These are phyloP conservation scores for Pseudocercospora fijiensis DNA, from an alignment of 2,329 filamentous ascomycete genomes.

Conservation along the genomic window DNA sequence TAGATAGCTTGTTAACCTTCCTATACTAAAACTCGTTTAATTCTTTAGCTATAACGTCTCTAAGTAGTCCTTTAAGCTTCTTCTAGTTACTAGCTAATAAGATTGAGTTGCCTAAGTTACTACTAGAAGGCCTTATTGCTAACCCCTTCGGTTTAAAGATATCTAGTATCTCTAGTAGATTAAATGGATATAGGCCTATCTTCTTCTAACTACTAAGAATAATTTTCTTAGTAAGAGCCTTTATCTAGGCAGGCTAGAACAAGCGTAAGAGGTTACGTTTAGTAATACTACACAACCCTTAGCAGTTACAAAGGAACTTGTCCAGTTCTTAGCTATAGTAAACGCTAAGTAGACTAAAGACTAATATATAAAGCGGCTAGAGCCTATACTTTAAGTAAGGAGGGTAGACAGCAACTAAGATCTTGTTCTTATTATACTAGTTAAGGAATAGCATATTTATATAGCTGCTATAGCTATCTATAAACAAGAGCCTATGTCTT, in stretches of 20 bases:
- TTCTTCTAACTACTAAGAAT: neutral
- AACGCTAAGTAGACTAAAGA: neutral
- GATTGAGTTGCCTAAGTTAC: neutral
- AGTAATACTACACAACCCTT: neutral
- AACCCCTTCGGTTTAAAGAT: neutral
- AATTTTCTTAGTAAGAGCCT: neutral
- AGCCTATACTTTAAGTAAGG: slow-evolving; percentile 6
- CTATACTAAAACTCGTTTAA: neutral
- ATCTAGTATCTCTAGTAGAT: neutral
- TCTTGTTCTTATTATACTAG: slow-evolving; percentile 1
- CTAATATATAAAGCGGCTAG: slow-evolving; percentile 3
- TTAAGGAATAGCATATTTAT: slow-evolving; percentile 11
- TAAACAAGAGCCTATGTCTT: slow-evolving; percentile 6
- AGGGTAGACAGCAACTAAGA: neutral
- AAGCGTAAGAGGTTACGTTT: neutral
- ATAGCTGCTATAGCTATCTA: slow-evolving; percentile 14
- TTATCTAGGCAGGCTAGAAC: neutral
- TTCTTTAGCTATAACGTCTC: neutral
- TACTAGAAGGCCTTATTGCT: neutral
- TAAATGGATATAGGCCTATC: neutral
- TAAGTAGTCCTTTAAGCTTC: no score
- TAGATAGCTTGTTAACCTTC: neutral
- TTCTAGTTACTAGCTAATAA: neutral
- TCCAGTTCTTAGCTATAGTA: slow-evolving; percentile 7
- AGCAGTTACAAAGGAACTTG: neutral